Evolutionary conservation across 2,329 filamentous ascomycete species (phyloP), one percentile per base, ranked within the genome.

Genomic region (Penicillium frequentans): DNA sequence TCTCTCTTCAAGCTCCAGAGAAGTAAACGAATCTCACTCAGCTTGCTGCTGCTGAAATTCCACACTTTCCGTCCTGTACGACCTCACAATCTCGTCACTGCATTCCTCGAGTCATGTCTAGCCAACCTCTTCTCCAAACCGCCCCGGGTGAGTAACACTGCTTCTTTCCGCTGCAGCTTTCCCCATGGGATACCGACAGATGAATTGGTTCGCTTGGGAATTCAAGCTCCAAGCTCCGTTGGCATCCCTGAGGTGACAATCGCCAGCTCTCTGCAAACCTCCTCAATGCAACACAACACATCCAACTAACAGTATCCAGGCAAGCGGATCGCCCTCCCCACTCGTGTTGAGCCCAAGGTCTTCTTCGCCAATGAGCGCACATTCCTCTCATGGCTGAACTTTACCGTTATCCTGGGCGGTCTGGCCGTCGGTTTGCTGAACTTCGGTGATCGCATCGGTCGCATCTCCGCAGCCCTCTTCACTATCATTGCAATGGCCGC

Each of bases 351-450:
- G 79, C 95, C 95, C 70, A 99, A 99, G 80, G 95, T 99, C 82
- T 99, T 98, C 86, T 99, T 99, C 83, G 95, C 95, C 79, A 99
- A 99, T 83, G 95, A 99, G 81, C 91, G 95, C 63, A 99, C 95
- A 62, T 99, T 99, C 76, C 87, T 99, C 71, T 96, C 92, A 78
- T 99, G 95, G 95, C 90, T 99, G 72, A 99, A 99, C 85, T 98
- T 98, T 83, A 96, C 93, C 75, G 93, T 99, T 72, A 93, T 99
- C 77, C 90, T 99, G 60, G 95, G 95, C 71, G 95, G 95, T 63
- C 87, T 99, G 50, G 93, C 95, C 65, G 91, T 99, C 68, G 95
- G 95, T 67, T 92, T 99, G 73, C 87, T 99, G 70, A 99, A 99
- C 82, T 99, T 99, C 70, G 95, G 95, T 73, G 95, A 99, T 78